These are phyloP conservation scores for Paecilomyces variotii DNA, from an alignment of 2,329 filamentous ascomycete genomes.

Conservation along the genomic window DNA sequence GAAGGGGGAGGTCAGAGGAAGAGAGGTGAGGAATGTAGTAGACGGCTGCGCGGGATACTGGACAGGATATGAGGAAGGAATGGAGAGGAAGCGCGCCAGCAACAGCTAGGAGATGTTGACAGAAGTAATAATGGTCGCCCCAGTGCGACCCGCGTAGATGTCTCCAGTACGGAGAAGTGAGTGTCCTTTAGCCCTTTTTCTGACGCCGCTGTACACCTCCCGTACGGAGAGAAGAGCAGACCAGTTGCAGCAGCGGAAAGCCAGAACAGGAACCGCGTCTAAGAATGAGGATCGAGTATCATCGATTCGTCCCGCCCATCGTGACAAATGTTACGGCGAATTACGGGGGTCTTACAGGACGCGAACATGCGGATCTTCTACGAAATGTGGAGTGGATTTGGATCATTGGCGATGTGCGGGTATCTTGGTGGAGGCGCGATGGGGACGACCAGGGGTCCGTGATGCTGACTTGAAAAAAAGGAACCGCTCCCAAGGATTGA, in stretches of 20 bases:
- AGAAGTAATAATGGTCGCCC: not conserved
- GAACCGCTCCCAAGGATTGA: slow-evolving; percentile 1
- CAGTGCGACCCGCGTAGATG: not conserved
- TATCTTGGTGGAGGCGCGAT: slow-evolving; percentile 15
- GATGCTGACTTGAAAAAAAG: slow-evolving; percentile 8
- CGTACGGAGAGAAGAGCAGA: not conserved
- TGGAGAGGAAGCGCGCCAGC: slow-evolving; percentile 7
- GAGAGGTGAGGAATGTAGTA: slow-evolving; percentile 7
- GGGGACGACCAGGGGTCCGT: slow-evolving; percentile 14
- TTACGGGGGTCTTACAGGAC: slow-evolving; percentile 21
- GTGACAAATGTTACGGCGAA: slow-evolving; percentile 20
- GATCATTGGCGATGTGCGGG: slow-evolving; percentile 17
- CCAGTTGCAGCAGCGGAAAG: not conserved
- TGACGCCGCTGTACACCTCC: not conserved
- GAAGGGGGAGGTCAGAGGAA: slow-evolving; percentile 5
- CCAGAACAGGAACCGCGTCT: slow-evolving; percentile 7
- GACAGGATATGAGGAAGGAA: slow-evolving; percentile 1
- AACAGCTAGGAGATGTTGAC: not conserved
- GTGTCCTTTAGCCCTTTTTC: not conserved
- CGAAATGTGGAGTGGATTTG: slow-evolving; percentile 18
- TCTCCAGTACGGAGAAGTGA: not conserved
- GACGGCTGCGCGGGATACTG: slow-evolving; percentile 1
- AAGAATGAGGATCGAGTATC: slow-evolving; percentile 7
- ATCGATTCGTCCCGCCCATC: slow-evolving; percentile 12
- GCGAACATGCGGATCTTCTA: slow-evolving; percentile 22